These are phyloP conservation scores for Beauveria sp. DNA, from an alignment of 2,329 filamentous ascomycete species.

Conservation along the genomic window DNA sequence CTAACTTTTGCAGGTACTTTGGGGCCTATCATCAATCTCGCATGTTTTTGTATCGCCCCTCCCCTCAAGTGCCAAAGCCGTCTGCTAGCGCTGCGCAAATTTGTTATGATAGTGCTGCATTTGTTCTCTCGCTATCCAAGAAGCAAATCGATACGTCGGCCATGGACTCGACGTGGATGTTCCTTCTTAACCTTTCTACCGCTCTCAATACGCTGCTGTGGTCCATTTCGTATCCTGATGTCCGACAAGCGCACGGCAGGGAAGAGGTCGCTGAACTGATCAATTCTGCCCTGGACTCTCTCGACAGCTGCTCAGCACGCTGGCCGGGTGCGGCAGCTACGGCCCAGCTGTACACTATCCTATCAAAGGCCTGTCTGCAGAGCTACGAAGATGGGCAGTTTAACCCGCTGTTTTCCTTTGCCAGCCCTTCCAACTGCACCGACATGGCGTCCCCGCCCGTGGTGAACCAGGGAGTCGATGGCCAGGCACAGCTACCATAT, in stretches of 20 bases:
- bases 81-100: slow-evolving; percentile 68
- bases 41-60: slow-evolving; percentile 80
- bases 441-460: slow-evolving; percentile 26
- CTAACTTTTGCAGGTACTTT: slow-evolving; percentile 43
- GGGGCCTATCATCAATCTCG: slow-evolving; percentile 79
- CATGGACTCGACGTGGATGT: slow-evolving; percentile 90
- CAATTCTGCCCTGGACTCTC: slow-evolving; percentile 66
- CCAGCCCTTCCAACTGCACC: slow-evolving; percentile 25
- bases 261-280: slow-evolving; percentile 73
- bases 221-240: slow-evolving; percentile 79
- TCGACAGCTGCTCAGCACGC: slow-evolving; percentile 71
- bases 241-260: slow-evolving; percentile 63
- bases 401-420: slow-evolving; percentile 22
- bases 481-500: slow-evolving; percentile 31
- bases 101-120: slow-evolving; percentile 76
- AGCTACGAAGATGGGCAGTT: slow-evolving; percentile 58
- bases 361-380: slow-evolving; percentile 78
- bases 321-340: slow-evolving; percentile 89
- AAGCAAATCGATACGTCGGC: slow-evolving; percentile 69
- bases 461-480: slow-evolving; percentile 14
- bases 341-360: slow-evolving; percentile 75
- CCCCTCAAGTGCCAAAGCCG: slow-evolving; percentile 83
- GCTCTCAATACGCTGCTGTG: slow-evolving; percentile 86
- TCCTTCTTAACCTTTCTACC: slow-evolving; percentile 84
- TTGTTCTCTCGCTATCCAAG: slow-evolving; percentile 73